Base-by-base conservation (phyloP, 768 basidiomycete species). In the Heimioporus sp. region DNA sequence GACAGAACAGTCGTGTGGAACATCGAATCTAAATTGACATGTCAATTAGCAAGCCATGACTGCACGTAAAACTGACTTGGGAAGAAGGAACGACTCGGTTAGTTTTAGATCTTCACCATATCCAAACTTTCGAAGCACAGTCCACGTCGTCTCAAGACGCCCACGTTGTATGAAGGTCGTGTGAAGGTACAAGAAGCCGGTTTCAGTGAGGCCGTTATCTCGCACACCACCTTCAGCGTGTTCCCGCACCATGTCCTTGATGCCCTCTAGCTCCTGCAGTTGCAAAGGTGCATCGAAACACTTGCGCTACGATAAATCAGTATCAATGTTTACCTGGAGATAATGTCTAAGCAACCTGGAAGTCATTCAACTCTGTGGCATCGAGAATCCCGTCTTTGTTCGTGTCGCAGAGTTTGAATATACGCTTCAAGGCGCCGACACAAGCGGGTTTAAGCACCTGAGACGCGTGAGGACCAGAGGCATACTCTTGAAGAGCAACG, bases 111-210 rank as follows among this genome's bases (percentile, higher is more conserved):
- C 95, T 67, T 98, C 96, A 13, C 87, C 96, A 64, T 99, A 99
- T 5, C 96, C 96, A 67, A 97, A 98, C 65, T 85, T 92, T 55
- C 95, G 77, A 58, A 99, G 77, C 7, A 96, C 93, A 9, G 92
- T 95, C 96, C 96, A 99, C 2, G 96, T 98, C 24, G 96, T 98
- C 69, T 99, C 96, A 55, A 96, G 77, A 43, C 96, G 81, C 19
- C 96, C 96, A 38, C 87, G 85, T 71, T 96, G 96, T 49, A 99
- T 97, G 72, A 99, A 99, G 58, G 85, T 90, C 4, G 96, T 98
- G 68, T 98, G 93, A 12, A 99, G 83, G 65, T 90, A 95, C 36
- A 98, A 70, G 73, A 98, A 98, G 0, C 96, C 96, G 7, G 83
- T 81, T 72, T 97, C 92, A 4, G 95, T 98, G 54, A 99, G 76